phyloP scores from a whole-genome alignment of 495 filamentous ascomycete species.

The Xylaria sp. region DNA sequence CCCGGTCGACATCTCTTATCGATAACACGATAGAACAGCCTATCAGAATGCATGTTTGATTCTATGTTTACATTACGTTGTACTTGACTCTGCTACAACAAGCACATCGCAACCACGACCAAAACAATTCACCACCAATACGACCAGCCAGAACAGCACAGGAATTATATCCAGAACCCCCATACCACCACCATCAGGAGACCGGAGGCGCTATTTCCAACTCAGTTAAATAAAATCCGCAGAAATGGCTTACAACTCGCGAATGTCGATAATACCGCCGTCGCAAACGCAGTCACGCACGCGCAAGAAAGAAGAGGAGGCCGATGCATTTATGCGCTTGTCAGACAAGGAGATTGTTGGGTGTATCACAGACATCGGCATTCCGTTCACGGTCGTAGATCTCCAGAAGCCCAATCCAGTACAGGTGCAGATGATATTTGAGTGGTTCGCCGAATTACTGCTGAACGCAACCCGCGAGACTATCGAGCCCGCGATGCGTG shows the following conservation, averaged over 20 bases:
- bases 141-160: neutral
- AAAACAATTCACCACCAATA: constrained; percentile 21
- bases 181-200: neutral
- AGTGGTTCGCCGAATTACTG: constrained; percentile 93
- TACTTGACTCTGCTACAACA: constrained; percentile 7
- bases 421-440: constrained; percentile 94
- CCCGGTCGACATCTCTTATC: neutral
- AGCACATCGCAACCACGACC: constrained; percentile 23
- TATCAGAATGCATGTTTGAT: constrained; percentile 18
- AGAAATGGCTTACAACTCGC: constrained; percentile 72
- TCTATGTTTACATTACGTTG: too few relatives aligned
- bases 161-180: neutral
- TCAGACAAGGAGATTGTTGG: constrained; percentile 89
- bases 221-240: neutral
- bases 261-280: constrained; percentile 73
- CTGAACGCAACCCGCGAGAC: constrained; percentile 90
- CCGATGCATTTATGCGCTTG: constrained; percentile 88
- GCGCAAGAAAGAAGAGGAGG: constrained; percentile 78
- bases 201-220: neutral
- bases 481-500: constrained; percentile 92
- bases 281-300: constrained; percentile 66
- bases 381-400: constrained; percentile 86
- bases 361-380: constrained; percentile 95
- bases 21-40: constrained; percentile 10
- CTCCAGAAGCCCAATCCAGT: constrained; percentile 91